Percentiles rank a stretch among this genome's conserved stretches.
phyloP scores from a whole-genome alignment of 345 rosid genomes.

The Eucalyptus globulus region DNA sequence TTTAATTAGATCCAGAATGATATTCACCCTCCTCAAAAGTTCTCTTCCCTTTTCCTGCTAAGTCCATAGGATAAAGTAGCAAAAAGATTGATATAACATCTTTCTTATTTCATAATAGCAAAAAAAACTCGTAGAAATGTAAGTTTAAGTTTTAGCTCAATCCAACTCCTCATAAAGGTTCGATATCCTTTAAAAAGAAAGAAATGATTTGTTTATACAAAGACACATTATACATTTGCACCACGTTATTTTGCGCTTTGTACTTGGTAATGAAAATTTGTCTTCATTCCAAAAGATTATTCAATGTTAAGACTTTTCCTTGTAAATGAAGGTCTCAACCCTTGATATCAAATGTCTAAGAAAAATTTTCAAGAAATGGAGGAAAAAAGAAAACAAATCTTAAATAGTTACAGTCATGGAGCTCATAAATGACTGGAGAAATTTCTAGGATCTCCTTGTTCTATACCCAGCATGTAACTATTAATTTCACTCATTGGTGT shows the following conservation, averaged over 20 bases:
- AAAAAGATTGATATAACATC: not conserved
- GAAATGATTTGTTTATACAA: not conserved
- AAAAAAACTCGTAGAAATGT: not conserved
- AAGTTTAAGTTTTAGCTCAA: not conserved
- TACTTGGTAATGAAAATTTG: not conserved
- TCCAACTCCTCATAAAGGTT: not conserved
- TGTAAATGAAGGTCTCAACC: not conserved
- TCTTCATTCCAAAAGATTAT: not conserved
- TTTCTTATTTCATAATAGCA: not conserved
- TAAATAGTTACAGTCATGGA: not conserved
- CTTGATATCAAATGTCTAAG: not conserved
- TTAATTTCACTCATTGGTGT: not conserved
- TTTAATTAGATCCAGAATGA: not conserved
- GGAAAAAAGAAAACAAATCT: not conserved
- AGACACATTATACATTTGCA: not conserved
- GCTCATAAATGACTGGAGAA: not conserved
- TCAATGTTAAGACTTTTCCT: not conserved
- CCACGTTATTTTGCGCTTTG: not conserved
- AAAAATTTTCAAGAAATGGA: not conserved
- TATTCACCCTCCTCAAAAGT: not conserved
- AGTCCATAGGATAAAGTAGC: not conserved
- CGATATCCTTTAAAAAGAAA: not conserved
- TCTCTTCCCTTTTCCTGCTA: not conserved
- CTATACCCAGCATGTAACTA: not conserved
- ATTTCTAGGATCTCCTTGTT: not conserved